Evolutionary conservation across 108 stramenopile genomes (phyloP), one percentile per base, ranked within the genome.

Genomic region (Cyclotella choctawhatcheeana): DNA sequence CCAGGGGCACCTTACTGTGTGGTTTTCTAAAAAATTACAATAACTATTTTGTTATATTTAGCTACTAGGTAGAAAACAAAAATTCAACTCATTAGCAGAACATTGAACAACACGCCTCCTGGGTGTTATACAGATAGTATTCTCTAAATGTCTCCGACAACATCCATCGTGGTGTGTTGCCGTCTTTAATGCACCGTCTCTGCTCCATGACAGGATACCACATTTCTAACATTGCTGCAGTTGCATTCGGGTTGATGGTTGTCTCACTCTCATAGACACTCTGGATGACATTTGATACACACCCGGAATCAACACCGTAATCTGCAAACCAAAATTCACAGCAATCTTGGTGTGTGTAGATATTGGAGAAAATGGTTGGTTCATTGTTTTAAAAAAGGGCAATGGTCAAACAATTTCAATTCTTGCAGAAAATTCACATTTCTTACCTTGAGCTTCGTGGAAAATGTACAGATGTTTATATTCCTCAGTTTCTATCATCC

Each of bases 131-230:
- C 44, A 68, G 48, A 31, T 76, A 76, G 43, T 17, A 58, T 12
- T 68, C 51, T 18, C 40, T 21, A 55, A 45, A 76, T 13, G 55
- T 55, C 10, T 71, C 59, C 2, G 21, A 18, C 2, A 67, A 44
- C 74, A 76, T 67, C 44, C 44, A 76, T 10, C n/a, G 24, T 2
- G 66, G 66, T 58, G 51, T 67, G 5, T 0, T 0, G 16, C 51
- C 35, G 44, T 76, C 74, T 53, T 67, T 76, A 24, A 34, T 44
- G 44, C 74, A 76, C 12, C 16, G 40, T n/a, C 25, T n/a, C n/a
- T 43, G 66, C 4, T 31, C 66, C 1, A 76, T 14, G 25, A 47
- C n/a, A 1, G 74, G 74, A 51, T 76, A 76, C 74, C 74, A 76
- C 47, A 22, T 76, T 14, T 40, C 27, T 58, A 67, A n/a, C n/a